Evolutionary conservation across 2,329 filamentous ascomycete species (phyloP).

Genomic region (Chalaropsis thielavioides): DNA sequence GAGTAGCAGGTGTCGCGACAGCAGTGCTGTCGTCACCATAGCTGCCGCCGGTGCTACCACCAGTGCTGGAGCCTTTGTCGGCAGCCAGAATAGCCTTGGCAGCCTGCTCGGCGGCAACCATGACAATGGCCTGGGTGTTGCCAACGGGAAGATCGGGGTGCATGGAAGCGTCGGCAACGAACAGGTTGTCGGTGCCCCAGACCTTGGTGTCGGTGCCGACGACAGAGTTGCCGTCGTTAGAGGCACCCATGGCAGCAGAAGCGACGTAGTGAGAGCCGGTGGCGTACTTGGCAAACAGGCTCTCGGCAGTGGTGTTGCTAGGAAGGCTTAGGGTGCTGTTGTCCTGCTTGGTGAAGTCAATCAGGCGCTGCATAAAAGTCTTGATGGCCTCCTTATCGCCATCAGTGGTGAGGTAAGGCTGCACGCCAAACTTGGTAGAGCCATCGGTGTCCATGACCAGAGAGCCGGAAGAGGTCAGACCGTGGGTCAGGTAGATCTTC

Average conservation of each 20-base stretch:
- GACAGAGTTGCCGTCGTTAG: conserved; percentile 38
- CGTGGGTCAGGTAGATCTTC: conserved; percentile 49
- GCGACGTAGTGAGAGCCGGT: conserved; percentile 43
- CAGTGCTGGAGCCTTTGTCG: not conserved
- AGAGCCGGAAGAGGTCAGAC: conserved; percentile 43
- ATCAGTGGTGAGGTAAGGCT: conserved; percentile 45
- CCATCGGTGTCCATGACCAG: conserved; percentile 45
- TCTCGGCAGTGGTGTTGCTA: conserved; percentile 32
- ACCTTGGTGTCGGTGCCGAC: conserved; percentile 50
- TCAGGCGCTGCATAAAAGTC: conserved; percentile 40
- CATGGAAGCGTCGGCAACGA: conserved; percentile 53
- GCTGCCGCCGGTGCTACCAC: not conserved
- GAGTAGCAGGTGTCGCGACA: not conserved
- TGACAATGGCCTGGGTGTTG: conserved; percentile 52
- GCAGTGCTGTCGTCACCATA: not conserved
- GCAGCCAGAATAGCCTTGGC: conserved; percentile 25
- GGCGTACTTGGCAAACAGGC: conserved; percentile 46
- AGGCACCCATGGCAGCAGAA: conserved; percentile 9
- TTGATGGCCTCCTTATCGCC: conserved; percentile 49
- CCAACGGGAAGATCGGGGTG: conserved; percentile 54
- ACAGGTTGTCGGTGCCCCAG: conserved; percentile 53
- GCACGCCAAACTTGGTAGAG: conserved; percentile 43
- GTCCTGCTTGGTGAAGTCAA: conserved; percentile 38
- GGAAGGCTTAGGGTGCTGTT: conserved; percentile 31
- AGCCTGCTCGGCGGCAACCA: conserved; percentile 50